A percentile compares a stretch with the other conserved stretches of the same genome.
phyloP scores from a whole-genome alignment of 139 green algal species.

The Parachlorella kessleri region DNA sequence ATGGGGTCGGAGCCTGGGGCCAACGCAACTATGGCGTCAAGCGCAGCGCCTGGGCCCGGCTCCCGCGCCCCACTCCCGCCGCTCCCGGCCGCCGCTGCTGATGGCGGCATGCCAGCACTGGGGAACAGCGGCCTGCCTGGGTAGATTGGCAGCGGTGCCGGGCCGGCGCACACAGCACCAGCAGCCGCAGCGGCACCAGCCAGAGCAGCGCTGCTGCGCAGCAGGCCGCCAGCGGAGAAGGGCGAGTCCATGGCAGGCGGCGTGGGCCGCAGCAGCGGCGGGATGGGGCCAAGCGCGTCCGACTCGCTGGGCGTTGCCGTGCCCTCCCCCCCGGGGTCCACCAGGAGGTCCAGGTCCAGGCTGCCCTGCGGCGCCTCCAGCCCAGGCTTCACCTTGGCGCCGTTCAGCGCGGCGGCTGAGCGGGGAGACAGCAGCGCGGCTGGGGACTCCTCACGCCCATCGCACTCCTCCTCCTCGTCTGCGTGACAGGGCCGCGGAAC shows the following conservation, averaged over 20 bases:
- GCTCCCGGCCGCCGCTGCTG: background rate
- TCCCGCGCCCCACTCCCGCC: background rate
- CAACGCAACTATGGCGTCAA: background rate
- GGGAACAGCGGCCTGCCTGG: background rate
- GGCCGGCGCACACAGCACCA: background rate
- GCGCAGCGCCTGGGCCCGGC: too few relatives aligned
- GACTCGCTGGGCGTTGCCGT: background rate
- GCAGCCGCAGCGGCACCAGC: background rate
- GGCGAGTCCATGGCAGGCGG: background rate
- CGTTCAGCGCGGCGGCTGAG: background rate
- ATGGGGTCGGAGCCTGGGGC: background rate
- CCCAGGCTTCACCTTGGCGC: background rate
- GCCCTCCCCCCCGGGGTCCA: background rate
- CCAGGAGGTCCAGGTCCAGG: background rate
- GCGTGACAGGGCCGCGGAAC: too few relatives aligned
- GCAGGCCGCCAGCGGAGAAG: background rate
- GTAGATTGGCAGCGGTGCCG: background rate
- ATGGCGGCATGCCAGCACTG: background rate
- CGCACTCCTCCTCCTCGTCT: too few relatives aligned
- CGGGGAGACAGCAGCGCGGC: background rate
- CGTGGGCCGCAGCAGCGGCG: background rate
- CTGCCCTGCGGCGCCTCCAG: too few relatives aligned
- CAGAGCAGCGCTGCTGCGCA: background rate
- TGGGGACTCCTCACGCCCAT: background rate
- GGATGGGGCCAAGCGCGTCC: background rate